phyloP scores from a whole-genome alignment of 345 rosid species.

The Gossypioides kirkii region DNA sequence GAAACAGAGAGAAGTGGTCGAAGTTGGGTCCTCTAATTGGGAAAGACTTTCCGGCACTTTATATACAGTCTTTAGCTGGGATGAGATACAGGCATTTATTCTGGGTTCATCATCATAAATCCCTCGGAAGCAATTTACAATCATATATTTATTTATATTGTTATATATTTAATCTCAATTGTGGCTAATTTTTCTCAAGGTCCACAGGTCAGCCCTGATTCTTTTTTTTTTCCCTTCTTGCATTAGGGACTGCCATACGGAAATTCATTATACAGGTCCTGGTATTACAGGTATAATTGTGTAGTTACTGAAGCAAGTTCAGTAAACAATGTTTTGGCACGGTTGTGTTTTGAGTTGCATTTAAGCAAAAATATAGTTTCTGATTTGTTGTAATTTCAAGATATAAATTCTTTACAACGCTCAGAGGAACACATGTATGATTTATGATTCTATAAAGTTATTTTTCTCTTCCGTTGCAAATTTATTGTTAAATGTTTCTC shows the following conservation, averaged over 20 bases:
- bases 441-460: not conserved
- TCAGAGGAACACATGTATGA: not conserved
- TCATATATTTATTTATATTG: not conserved
- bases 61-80: conserved; percentile 21
- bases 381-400: not conserved
- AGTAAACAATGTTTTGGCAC: not conserved
- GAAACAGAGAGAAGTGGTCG: not conserved
- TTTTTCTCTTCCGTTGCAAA: not conserved
- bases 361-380: not conserved
- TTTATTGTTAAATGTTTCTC: not conserved
- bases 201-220: conserved; percentile 16
- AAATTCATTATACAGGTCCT: conserved; percentile 1
- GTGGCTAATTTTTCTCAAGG: conserved; percentile 13
- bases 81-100: conserved; percentile 21
- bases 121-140: not conserved
- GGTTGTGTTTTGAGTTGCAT: not conserved
- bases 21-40: not conserved
- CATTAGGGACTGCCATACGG: not conserved
- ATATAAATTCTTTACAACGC: not conserved
- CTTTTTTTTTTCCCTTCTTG: not conserved
- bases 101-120: conserved; percentile 11
- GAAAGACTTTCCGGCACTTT: conserved; percentile 4
- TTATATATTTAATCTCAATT: not conserved
- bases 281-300: not conserved
- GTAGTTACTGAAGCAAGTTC: not conserved